Evolutionary conservation across 441 rosid species (phyloP).

Genomic region (Cnidoscolus chayamansa): DNA sequence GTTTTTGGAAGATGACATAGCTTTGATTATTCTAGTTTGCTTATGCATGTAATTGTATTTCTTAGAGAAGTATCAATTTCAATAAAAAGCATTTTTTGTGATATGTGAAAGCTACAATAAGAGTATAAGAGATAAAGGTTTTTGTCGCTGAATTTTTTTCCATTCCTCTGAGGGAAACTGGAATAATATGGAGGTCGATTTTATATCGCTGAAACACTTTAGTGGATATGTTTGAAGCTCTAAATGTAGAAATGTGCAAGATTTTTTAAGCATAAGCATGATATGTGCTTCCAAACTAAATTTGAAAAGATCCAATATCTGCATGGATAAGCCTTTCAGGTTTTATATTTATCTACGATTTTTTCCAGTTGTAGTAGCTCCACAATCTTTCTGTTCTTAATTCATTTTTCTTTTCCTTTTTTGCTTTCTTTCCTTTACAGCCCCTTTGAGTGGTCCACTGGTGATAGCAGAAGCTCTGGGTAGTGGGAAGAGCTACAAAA

Average conservation of each 20-base stretch:
- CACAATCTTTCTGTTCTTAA: constrained; percentile 17
- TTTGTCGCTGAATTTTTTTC: no score
- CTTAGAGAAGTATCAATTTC: not conserved
- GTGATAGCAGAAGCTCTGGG: constrained; percentile 83
- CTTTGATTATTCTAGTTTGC: not conserved
- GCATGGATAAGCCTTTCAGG: constrained; percentile 2
- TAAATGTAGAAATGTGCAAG: not conserved
- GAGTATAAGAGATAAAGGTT: not conserved
- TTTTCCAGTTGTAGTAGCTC: constrained; percentile 7
- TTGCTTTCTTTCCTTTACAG: constrained; percentile 34
- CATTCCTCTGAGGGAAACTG: not conserved
- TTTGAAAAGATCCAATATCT: not conserved
- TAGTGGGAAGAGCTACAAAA: constrained; percentile 55
- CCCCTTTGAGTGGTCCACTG: constrained; percentile 93
- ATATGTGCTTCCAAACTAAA: not conserved
- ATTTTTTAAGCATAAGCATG: not conserved
- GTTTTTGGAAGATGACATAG: not conserved
- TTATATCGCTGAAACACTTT: not conserved
- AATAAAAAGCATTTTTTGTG: not conserved
- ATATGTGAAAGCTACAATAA: not conserved
- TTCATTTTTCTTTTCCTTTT: not conserved
- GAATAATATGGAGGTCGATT: constrained; percentile 2
- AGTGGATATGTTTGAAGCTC: not conserved
- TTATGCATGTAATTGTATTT: not conserved
- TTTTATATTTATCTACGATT: not conserved